Evolutionary conservation across 1,284 basidiomycete genomes (phyloP).

Genomic region (Ceratobasidium sp.): DNA sequence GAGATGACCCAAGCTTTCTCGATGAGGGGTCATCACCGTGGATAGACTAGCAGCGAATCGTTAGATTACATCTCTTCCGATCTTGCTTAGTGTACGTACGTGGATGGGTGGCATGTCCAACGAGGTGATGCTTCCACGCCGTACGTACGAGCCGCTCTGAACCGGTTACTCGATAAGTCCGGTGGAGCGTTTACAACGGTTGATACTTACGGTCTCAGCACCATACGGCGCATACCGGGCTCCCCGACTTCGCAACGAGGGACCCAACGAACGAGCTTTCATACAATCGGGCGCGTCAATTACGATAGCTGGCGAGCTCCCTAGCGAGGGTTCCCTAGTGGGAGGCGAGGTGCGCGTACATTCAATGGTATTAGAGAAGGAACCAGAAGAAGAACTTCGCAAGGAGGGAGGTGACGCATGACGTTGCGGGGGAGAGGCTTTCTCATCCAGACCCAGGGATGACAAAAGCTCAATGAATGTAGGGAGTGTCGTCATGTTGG

Average conservation of each 20-base stretch:
- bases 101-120: slow-evolving; percentile 31
- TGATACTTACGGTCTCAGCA: slow-evolving; percentile 25
- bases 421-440: slow-evolving; percentile 4
- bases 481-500: slow-evolving; percentile 38
- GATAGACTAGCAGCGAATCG: slow-evolving; percentile 11
- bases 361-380: slow-evolving; percentile 7
- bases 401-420: slow-evolving; percentile 11
- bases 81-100: background rate
- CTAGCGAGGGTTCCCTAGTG: background rate
- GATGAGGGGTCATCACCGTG: slow-evolving; percentile 18
- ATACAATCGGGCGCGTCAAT: slow-evolving; percentile 31
- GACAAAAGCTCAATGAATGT: slow-evolving; percentile 39
- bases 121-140: slow-evolving; percentile 20
- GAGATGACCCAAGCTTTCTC: slow-evolving; percentile 15
- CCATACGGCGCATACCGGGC: slow-evolving; percentile 32
- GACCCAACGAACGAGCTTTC: slow-evolving; percentile 29
- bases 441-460: slow-evolving; percentile 37
- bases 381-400: slow-evolving; percentile 8
- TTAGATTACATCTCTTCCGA: background rate
- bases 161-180: slow-evolving; percentile 7
- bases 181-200: background rate
- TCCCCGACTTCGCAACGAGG: slow-evolving; percentile 21
- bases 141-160: slow-evolving; percentile 31
- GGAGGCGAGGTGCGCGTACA: slow-evolving; percentile 12
- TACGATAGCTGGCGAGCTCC: slow-evolving; percentile 27